Evolutionary conservation across 306 rosid genomes (phyloP), one percentile per base, ranked within the genome.

Genomic region (Rosa multiflora): DNA sequence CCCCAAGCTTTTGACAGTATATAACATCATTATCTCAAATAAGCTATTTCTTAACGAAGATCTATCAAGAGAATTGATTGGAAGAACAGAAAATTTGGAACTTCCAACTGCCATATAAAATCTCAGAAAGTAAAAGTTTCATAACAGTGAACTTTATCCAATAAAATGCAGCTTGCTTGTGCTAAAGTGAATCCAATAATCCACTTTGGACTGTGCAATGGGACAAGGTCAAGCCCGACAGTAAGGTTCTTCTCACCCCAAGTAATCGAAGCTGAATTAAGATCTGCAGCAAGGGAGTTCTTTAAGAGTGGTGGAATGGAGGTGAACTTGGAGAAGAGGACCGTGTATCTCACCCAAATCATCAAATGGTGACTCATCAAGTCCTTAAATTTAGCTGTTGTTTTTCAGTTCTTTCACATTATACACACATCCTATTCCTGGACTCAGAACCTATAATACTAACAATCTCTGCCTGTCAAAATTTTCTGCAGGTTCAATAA

Each of bases 141-240:
- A 5, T 64, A 5, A 64, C 70, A 32, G 4, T 26, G 40, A 61
- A 26, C 18, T 61, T 61, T 32, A 32, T 76, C 21, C 37, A 10
- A 42, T 67, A 51, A 78, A 78, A 74, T 82, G 61, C 92, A 95
- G 99, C 84, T 89, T 73, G 84, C 90, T 64, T 80, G 85, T 44
- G 85, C 79, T 63, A 90, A 91, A 86, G 78, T 93, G 83, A 91
- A 91, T 81, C 98, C 98, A 2, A 72, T 96, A 74, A 72, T 93
- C 43, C 99, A 96, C 73, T 96, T 93, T 70, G 99, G 98, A 67
- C 88, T 96, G 10, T 93, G 98, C 76, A 86, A 88, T 18, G 99
- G 98, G 20, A 85, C 99, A 62, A 88, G 83, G 78, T 96, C 96
- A 42, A 89, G 99, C 88, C 98, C 99, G 40, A 83, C 85, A 1